phyloP scores from a whole-genome alignment of 2,329 filamentous ascomycete genomes.

The Lithohypha guttulata region DNA sequence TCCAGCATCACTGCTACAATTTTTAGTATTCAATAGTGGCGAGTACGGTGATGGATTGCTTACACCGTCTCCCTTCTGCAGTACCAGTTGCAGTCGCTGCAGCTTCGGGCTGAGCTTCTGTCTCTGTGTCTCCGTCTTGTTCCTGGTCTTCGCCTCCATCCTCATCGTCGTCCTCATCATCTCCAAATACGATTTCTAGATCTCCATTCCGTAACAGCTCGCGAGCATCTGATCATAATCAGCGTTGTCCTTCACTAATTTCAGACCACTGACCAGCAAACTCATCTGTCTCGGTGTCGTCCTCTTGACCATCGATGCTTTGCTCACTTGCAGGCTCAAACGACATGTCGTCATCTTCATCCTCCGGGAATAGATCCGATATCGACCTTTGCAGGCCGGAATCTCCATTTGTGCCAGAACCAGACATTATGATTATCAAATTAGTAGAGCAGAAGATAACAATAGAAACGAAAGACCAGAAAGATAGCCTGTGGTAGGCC shows the following conservation, averaged over 20 bases:
- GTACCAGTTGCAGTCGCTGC: not conserved
- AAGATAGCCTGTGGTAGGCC: not conserved
- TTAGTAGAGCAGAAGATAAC: not conserved
- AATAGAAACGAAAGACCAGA: conserved; percentile 1
- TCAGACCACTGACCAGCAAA: conserved; percentile 1
- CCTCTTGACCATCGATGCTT: conserved; percentile 3
- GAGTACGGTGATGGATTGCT: no score
- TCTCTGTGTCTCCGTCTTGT: conserved; percentile 51
- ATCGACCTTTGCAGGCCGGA: conserved; percentile 14
- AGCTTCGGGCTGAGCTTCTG: conserved; percentile 23
- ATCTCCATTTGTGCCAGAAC: conserved; percentile 13
- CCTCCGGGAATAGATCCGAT: conserved; percentile 16
- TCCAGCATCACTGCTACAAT: conserved; percentile 25
- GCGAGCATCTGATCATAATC: conserved; percentile 20
- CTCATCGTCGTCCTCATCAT: conserved; percentile 41
- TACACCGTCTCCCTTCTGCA: no score
- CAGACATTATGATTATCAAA: conserved; percentile 14
- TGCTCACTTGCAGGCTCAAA: conserved; percentile 8
- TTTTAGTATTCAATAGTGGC: no score
- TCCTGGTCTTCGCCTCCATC: conserved; percentile 65
- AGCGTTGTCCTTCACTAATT: no score
- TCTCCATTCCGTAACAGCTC: conserved; percentile 13
- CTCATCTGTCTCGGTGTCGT: conserved; percentile 8
- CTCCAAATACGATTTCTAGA: conserved; percentile 20
- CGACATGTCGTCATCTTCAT: conserved; percentile 17